Evolutionary conservation across 2,329 filamentous ascomycete genomes (phyloP).

Genomic region (Helotiales sp.): DNA sequence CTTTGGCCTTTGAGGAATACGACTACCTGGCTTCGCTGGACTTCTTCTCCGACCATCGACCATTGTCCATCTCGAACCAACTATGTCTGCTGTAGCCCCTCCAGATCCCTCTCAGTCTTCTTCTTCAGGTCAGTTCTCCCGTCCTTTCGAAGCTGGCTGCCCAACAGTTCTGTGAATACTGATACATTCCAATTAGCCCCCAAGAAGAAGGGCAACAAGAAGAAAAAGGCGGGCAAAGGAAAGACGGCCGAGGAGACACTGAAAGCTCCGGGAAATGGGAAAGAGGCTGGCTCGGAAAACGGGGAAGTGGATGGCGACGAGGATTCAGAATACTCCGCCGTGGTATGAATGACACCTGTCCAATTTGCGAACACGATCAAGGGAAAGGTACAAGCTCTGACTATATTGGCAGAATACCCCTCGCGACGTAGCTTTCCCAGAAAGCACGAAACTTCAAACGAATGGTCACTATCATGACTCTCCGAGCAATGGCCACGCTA

Average conservation of each 20-base stretch:
- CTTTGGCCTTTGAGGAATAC: constrained; percentile 7
- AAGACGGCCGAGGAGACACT: constrained; percentile 46
- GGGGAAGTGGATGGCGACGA: constrained; percentile 49
- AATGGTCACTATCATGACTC: constrained; percentile 39
- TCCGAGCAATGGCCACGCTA: constrained; percentile 36
- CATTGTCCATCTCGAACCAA: neutral
- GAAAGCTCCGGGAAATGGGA: constrained; percentile 40
- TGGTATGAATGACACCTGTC: constrained; percentile 46
- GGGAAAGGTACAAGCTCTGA: constrained; percentile 35
- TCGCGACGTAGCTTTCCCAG: constrained; percentile 35
- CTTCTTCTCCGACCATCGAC: neutral
- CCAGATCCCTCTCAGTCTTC: constrained; percentile 39
- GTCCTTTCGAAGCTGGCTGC: neutral
- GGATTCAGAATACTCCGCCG: constrained; percentile 45
- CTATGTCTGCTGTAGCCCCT: constrained; percentile 42
- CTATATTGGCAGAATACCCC: constrained; percentile 38
- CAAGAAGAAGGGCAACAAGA: constrained; percentile 63
- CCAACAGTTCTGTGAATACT: constrained; percentile 26
- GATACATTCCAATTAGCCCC: constrained; percentile 44
- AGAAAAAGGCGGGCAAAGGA: constrained; percentile 54
- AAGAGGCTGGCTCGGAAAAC: constrained; percentile 47
- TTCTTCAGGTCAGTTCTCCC: constrained; percentile 40
- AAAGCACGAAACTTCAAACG: constrained; percentile 30
- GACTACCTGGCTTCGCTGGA: constrained; percentile 4
- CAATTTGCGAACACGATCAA: constrained; percentile 27